Evolutionary conservation across 2,329 filamentous ascomycete genomes (phyloP), one percentile per base, ranked within the genome.

Genomic region (Apiospora arundinis): DNA sequence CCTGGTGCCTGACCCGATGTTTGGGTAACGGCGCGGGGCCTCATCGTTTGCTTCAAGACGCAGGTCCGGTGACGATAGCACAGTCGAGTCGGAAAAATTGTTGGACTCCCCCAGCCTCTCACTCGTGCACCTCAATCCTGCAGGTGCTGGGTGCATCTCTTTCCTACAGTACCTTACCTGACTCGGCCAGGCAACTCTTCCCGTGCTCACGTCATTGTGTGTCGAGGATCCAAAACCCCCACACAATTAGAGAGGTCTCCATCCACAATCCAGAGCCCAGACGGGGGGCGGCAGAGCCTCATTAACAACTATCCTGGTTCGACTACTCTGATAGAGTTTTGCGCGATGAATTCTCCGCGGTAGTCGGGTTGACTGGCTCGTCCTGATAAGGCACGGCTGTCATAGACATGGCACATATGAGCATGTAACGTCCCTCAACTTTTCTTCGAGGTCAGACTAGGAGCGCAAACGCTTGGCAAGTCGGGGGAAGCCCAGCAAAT

Each of bases 1-100:
- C 56, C 56, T 63, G 32, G 56, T 63, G 32, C 32, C 56, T 63
- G 56, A n/a, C 56, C 56, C 56, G 56, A 63, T 63, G 32, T n/a
- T 40, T 63, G 28, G 56, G 56, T n/a, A 63, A 32, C 56, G 32
- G 32, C 32, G 56, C 52, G 56, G 32, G 56, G 8, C 52, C 16
- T 63, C 56, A 9, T 40, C 56, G 56, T 63, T 63, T 63, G 56
- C 32, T 60, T 32, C 28, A 21, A 37, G 56, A 40, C 56, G 28
- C 56, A 40, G 56, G 56, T 63, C 56, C 56, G 32, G n/a, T 8
- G 56, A 63, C 16, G 16, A 21, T 60, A n/a, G 52, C 16, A 9
- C 25, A n/a, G n/a, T n/a, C n/a, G n/a, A n/a, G n/a, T 37, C 28
- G 52, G 28, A 37, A 4, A 32, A 9, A 14, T 11, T 37, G 23